Base-by-base conservation (phyloP, 192 early-diverging fungal species). In the Coemansia sp. region DNA sequence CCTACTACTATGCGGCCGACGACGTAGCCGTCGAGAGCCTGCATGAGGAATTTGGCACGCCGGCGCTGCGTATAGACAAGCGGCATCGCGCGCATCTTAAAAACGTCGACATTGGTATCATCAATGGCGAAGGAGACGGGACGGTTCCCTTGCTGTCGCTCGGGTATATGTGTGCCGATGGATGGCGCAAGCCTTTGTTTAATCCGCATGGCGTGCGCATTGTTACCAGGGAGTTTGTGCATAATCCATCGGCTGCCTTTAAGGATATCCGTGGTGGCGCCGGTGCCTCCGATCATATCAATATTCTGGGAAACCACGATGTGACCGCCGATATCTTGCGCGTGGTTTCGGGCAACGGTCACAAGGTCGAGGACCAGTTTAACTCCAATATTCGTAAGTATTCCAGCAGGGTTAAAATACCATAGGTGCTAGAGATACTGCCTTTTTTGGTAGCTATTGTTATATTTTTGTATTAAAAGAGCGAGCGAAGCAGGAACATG, bases 121-220 rank as follows among this genome's bases (percentile, higher is more conserved):
- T 85, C 42, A 84, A 85, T 19, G 93, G 93, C 57, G 67, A 76
- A 58, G 91, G 93, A 23, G 94, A 95, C 69, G 91, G 89, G 14
- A 95, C 93, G 0, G 94, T 95, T 2, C 94, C 94, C 0, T 69
- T 95, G 18, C 47, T 95, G 28, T 93, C 91, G 7, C 75, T 89
- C 3, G 92, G 92, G 4, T 94, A 91, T 71, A 95, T 95, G 94
- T 93, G 93, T 58, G 82, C 83, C 13, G 75, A 83, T 10, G 94
- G 89, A 16, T 95, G 94, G 94, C 84, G 82, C 36, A 85, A 89
- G 66, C 76, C 83, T 10, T 78, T 91, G 58, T 95, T 89, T 65
- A 95, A 95, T 68, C 94, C 94, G 27, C 75, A 84, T 45, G 78
- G 78, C n/a, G 80, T 88, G 52, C 72, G 84, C 4, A 69, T 93